These are phyloP conservation scores for Pyrenula massariospora DNA, from an alignment of 495 filamentous ascomycete genomes.

Conservation along the genomic window DNA sequence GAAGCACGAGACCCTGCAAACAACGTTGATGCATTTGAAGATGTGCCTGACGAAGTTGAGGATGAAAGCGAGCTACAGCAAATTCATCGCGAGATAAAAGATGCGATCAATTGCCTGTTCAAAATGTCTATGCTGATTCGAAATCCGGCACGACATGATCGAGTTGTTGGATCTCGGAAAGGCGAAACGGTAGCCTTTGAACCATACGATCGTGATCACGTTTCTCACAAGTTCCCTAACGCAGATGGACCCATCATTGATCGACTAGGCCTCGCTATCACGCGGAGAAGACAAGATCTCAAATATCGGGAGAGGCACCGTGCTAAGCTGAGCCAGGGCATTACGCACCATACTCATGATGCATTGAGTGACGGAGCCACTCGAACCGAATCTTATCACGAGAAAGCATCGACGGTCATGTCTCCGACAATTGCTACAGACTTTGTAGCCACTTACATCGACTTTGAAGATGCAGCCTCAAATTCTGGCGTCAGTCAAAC, in stretches of 20 bases:
- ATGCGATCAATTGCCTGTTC: conserved; percentile 10
- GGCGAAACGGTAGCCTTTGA: conserved; percentile 5
- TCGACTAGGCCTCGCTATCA: conserved; percentile 9
- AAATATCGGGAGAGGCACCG: conserved; percentile 12
- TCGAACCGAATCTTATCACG: neutral
- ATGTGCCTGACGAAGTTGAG: conserved; percentile 1
- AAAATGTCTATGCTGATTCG: conserved; percentile 16
- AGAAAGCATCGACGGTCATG: neutral
- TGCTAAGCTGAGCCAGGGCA: conserved; percentile 7
- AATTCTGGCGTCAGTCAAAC: neutral
- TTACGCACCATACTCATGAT: neutral
- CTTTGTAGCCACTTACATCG: neutral
- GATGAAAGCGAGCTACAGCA: conserved; percentile 3
- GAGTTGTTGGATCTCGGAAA: conserved; percentile 1
- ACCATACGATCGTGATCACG: conserved; percentile 3
- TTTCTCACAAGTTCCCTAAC: conserved; percentile 4
- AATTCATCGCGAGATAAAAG: neutral
- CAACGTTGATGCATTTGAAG: neutral
- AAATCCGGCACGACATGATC: conserved; percentile 14
- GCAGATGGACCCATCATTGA: neutral
- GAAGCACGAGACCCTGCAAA: neutral
- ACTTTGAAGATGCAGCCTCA: neutral
- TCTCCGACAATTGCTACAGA: neutral
- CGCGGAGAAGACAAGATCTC: conserved; percentile 6
- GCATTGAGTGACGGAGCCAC: neutral